phyloP scores from a whole-genome alignment of 257 asterid genomes.

The Plantago ovata region DNA sequence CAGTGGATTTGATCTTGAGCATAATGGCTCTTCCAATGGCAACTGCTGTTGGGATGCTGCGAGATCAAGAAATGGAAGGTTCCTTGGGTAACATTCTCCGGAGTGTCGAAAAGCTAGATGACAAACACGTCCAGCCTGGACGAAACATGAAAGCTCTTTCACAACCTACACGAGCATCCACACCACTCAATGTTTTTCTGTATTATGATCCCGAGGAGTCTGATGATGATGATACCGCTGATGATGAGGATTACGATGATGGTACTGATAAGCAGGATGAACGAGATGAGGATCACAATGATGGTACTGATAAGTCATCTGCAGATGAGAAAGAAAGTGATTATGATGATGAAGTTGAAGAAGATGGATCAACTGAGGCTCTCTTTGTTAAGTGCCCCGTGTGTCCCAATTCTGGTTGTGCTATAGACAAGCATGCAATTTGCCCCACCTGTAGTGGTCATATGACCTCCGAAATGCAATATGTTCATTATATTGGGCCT shows the following conservation, averaged over 20 bases:
- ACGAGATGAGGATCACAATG: too few relatives aligned
- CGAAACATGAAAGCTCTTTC: slow-evolving; percentile 1
- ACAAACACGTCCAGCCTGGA: slow-evolving; percentile 13
- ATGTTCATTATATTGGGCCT: not conserved
- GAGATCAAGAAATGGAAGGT: slow-evolving; percentile 15
- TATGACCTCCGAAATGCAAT: not conserved
- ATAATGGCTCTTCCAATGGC: too few relatives aligned
- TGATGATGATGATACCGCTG: too few relatives aligned
- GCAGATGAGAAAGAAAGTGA: too few relatives aligned
- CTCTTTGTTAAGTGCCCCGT: not conserved
- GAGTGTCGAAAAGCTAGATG: slow-evolving; percentile 23
- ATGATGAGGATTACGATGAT: too few relatives aligned
- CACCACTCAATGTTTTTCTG: too few relatives aligned
- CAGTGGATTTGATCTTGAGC: too few relatives aligned
- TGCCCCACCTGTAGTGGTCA: not conserved
- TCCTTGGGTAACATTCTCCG: slow-evolving; percentile 17
- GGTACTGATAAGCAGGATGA: too few relatives aligned
- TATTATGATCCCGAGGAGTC: too few relatives aligned
- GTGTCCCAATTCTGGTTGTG: not conserved
- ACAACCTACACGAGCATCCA: too few relatives aligned
- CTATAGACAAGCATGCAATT: not conserved
- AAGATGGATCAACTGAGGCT: not conserved
- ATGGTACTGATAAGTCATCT: too few relatives aligned
- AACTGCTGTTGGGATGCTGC: not conserved
- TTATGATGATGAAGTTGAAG: too few relatives aligned